A percentile compares a stretch with the other conserved stretches of the same genome.
phyloP scores from a whole-genome alignment of 1,284 basidiomycete species.

The Takashimella tepidaria region DNA sequence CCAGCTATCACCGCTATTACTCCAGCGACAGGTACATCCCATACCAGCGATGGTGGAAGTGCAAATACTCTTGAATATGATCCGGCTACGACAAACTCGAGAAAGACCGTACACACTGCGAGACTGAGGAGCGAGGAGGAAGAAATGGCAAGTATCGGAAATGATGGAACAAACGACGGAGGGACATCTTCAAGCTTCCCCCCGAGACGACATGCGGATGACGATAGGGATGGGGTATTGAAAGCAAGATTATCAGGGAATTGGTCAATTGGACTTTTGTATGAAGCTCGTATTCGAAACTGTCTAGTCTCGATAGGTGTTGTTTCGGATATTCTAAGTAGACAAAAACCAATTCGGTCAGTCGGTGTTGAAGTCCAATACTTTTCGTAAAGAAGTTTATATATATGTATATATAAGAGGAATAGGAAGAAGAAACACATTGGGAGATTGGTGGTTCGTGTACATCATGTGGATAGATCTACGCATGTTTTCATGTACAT shows the following conservation, averaged over 20 bases:
- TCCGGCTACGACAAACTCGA: too few species aligned
- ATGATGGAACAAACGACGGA: not conserved
- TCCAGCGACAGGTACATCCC: too few species aligned
- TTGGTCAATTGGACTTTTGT: constrained; percentile 84
- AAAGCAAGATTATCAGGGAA: constrained; percentile 85
- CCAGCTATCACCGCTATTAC: too few species aligned
- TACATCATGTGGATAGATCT: too few species aligned
- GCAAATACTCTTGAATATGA: too few species aligned
- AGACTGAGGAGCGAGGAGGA: constrained; percentile 10
- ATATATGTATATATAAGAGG: not conserved
- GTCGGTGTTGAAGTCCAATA: constrained; percentile 88
- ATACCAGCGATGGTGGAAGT: too few species aligned
- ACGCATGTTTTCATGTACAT: too few species aligned
- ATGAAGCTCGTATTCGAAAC: constrained; percentile 87
- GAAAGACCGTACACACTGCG: not conserved
- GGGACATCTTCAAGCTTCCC: not conserved
- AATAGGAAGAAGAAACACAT: not conserved
- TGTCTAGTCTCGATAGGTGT: constrained; percentile 85
- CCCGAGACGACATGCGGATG: not conserved
- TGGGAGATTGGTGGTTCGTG: too few species aligned
- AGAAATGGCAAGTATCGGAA: constrained; percentile 1
- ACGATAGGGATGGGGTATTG: constrained; percentile 62
- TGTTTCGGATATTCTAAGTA: constrained; percentile 76
- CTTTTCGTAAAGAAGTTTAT: constrained; percentile 51
- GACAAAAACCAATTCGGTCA: constrained; percentile 74